A percentile compares a stretch with the other conserved stretches of the same genome.
Conservation (phyloP, 2,329 filamentous ascomycete species). For the Clonostachys chloroleuca region DNA sequence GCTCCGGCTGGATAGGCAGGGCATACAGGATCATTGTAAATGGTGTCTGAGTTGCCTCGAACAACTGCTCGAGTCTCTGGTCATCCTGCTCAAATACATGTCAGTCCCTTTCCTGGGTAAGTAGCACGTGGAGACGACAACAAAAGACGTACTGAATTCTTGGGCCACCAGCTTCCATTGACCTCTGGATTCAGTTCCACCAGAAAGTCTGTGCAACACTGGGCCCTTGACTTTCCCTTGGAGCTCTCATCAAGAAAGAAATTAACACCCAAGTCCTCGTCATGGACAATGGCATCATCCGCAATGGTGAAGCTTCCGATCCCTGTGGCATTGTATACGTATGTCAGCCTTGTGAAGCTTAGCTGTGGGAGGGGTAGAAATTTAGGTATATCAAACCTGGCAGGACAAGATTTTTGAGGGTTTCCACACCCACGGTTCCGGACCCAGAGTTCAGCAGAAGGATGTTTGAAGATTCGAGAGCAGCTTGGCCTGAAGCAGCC, state of each 20-base stretch:
- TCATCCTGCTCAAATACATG: background rate
- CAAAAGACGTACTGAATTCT: constrained; percentile 29
- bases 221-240: constrained; percentile 72
- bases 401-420: constrained; percentile 94
- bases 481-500: constrained; percentile 88
- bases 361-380: background rate
- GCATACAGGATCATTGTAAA: constrained; percentile 55
- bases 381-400: constrained; percentile 50
- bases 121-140: constrained; percentile 2
- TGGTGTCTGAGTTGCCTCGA: constrained; percentile 24
- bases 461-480: constrained; percentile 87
- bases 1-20: constrained; percentile 38
- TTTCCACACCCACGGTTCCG: constrained; percentile 86
- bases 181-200: constrained; percentile 93
- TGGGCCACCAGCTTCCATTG: constrained; percentile 64
- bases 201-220: constrained; percentile 72
- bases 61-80: constrained; percentile 25
- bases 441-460: constrained; percentile 81
- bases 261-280: constrained; percentile 87
- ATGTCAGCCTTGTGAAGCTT: too few relatives aligned
- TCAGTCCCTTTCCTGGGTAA: too few relatives aligned
- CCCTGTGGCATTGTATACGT: constrained; percentile 34
- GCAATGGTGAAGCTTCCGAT: constrained; percentile 90
- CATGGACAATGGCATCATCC: constrained; percentile 71
- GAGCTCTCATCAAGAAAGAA: constrained; percentile 87